These are phyloP conservation scores for Kwoniella europaea DNA, from an alignment of 768 basidiomycete species.

Conservation along the genomic window DNA sequence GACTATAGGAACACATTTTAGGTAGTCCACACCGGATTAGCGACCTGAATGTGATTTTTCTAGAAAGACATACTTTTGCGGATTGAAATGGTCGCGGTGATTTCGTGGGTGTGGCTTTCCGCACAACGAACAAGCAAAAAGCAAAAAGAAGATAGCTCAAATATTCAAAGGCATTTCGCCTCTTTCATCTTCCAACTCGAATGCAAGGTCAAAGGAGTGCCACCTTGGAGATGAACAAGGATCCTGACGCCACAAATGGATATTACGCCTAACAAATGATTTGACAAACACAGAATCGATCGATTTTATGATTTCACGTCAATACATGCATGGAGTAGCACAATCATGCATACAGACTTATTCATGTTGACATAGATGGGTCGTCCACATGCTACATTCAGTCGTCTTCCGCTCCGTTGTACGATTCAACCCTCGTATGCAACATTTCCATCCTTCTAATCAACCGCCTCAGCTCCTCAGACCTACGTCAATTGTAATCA, in stretches of 20 bases:
- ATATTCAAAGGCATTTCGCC: too few relatives aligned
- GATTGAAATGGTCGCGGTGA: background rate
- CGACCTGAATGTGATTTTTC: background rate
- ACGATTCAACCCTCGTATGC: constrained; percentile 30
- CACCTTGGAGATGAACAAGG: too few relatives aligned
- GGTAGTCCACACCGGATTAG: too few relatives aligned
- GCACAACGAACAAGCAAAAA: too few relatives aligned
- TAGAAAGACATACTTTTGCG: background rate
- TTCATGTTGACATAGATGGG: background rate
- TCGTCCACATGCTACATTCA: background rate
- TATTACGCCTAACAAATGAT: too few relatives aligned
- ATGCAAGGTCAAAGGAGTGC: too few relatives aligned
- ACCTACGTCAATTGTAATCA: too few relatives aligned
- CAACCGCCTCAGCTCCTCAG: constrained; percentile 40
- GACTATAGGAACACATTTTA: background rate
- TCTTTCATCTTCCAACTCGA: too few relatives aligned
- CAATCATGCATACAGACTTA: background rate
- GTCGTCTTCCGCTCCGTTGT: constrained; percentile 4
- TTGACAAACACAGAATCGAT: too few relatives aligned
- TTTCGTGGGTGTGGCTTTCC: background rate
- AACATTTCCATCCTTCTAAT: constrained; percentile 40
- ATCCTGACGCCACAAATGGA: too few relatives aligned
- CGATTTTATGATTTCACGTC: background rate
- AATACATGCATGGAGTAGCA: background rate
- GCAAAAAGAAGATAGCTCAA: background rate